Evolutionary conservation across 176 grass and related monocot genomes (phyloP), one percentile per base, ranked within the genome.

Genomic region (Triticum turgidum): DNA sequence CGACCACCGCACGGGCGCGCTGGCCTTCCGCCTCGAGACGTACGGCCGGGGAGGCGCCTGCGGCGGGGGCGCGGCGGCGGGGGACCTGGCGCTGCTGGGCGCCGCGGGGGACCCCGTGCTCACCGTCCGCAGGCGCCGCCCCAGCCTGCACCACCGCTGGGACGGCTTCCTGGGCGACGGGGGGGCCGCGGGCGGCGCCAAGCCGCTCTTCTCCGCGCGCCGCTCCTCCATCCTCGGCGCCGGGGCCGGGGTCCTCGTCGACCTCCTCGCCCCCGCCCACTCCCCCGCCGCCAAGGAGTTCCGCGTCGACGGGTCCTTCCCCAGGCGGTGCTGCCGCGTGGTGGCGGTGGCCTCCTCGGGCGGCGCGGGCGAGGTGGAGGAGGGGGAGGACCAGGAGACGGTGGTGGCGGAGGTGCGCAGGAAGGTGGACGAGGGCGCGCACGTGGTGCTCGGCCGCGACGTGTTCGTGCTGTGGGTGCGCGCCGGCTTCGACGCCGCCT

Each of bases 71-170:
- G 71, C 91, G 6, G 83, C 88, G 3, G 73, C 89, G 6, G 88
- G 91, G 73, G 93, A 94, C 83, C 88, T 99, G 37, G 86, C 95
- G 73, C 87, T 99, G 68, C 94, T 96, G 52, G 92, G 83, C 59
- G 72, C 89, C 1, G 18, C 6, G 20, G 97, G 97, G 8, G 63
- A 82, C 30, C 76, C 97, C 62, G 83, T 99, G 25, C 87, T 99
- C 18, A 91, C 97, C 5, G 77, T 99, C 21, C 90, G 94, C 47
- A 79, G 92, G 14, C 92, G 87, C 88, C 78, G 97, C 51, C 97
- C 94, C 39, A 99, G 97, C 89, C 86, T 99, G 85, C 97, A 96
- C 87, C 80, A 91, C 52, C 87, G 97, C 71, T 99, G 97, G 97
- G 97, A 99, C 65, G 97, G 92, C 9, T 99, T 93, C 89, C 69